These are phyloP conservation scores for Paxillus ammoniavirescens DNA, from an alignment of 768 basidiomycete genomes.

Conservation along the genomic window DNA sequence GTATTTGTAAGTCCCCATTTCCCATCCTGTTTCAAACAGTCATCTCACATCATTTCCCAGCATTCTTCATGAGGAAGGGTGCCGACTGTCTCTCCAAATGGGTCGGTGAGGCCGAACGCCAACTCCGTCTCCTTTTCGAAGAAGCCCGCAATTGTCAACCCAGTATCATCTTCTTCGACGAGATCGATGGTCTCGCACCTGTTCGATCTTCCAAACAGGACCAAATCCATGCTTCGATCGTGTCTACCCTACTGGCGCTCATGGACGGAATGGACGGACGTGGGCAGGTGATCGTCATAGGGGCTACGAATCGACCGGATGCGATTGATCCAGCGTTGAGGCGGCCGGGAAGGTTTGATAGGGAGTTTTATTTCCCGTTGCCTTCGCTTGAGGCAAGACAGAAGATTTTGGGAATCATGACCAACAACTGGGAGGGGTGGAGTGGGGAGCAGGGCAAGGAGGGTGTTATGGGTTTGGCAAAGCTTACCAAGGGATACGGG, in stretches of 20 bases:
- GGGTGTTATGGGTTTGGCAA: constrained; percentile 67
- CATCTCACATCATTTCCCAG: constrained; percentile 37
- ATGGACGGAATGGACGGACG: constrained; percentile 99
- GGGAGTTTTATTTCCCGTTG: constrained; percentile 96
- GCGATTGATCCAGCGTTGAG: constrained; percentile 96
- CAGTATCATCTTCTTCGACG: constrained; percentile 98
- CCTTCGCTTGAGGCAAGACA: constrained; percentile 82
- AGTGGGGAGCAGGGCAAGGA: constrained; percentile 48
- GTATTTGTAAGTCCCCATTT: constrained; percentile 67
- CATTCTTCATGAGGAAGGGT: constrained; percentile 99
- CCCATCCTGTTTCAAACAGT: background rate
- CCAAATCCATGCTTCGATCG: constrained; percentile 97
- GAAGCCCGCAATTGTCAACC: constrained; percentile 92
- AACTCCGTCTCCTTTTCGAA: constrained; percentile 91
- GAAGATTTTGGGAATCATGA: constrained; percentile 89
- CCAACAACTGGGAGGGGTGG: constrained; percentile 86
- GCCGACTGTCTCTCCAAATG: constrained; percentile 98
- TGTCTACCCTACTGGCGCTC: constrained; percentile 90
- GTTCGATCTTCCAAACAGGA: constrained; percentile 99
- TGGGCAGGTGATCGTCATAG: constrained; percentile 96
- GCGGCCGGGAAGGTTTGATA: constrained; percentile 92
- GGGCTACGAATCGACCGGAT: constrained; percentile 96
- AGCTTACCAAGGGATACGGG: constrained; percentile 94
- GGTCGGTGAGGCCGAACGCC: constrained; percentile 98
- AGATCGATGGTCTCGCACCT: constrained; percentile 97